Base-by-base conservation (phyloP, 2,329 filamentous ascomycete genomes). In the Cryphonectria parasitica region DNA sequence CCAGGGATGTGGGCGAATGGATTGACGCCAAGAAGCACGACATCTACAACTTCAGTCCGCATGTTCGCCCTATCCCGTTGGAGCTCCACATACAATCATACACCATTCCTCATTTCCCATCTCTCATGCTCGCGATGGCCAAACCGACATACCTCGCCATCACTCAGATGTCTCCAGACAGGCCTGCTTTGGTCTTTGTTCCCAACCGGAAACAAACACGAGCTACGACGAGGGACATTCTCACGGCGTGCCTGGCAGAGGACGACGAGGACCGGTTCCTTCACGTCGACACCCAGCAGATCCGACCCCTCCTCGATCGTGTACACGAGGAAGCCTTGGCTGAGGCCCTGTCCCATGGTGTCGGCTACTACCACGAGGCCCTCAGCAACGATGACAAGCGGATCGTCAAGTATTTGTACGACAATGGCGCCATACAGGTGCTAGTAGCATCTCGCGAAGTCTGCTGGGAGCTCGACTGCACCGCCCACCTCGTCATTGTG, bases 61-160 rank as follows among this genome's bases (percentile, higher is more conserved):
- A 95, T 77, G 91, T 95, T 72, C 91, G 97, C 69, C 92, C 94
- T 1, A 90, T 98, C 25, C 95, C 95, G 31, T 84, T 99, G 43
- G 95, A 98, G 79, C 88, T 99, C 70, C 94, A 98, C 79, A 92
- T 99, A 64, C 96, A 99, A 81, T 95, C 95, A 0, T 99, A 96
- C 83, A 93, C 91, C 39, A 97, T 97, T 72, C 94, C 97, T 63
- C 97, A 99, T 79, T 98, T 97, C 83, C 97, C 96, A 4, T 98
- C 96, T 15, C 87, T 99, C 56, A 99, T 99, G 96, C 88, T 99
- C 75, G 95, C 96, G 19, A 99, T 99, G 96, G 94, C 95, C 22
- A 95, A 97, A 80, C 97, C 97, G 28, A 91, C 94, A 1, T 98
- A 98, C 79, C 85, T 93, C 72, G 92, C 95, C 2, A 93, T 99